These are phyloP conservation scores for Kernera saxatilis DNA, from an alignment of 345 rosid species.

Conservation along the genomic window DNA sequence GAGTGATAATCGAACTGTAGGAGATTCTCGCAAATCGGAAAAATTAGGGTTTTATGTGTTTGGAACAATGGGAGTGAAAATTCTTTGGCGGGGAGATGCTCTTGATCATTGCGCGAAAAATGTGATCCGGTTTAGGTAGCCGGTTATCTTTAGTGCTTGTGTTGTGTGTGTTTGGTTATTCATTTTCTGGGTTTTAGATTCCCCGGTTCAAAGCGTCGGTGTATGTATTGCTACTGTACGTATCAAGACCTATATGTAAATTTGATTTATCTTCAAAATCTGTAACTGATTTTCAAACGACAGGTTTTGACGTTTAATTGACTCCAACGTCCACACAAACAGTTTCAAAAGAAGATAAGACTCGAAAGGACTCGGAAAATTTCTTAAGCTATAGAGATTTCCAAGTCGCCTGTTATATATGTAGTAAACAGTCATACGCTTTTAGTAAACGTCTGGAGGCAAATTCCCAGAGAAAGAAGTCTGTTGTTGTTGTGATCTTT, in stretches of 20 bases:
- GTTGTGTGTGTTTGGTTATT: background rate
- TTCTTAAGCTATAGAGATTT: background rate
- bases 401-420: background rate
- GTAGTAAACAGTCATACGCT: background rate
- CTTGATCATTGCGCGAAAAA: background rate
- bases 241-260: too few species aligned
- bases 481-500: slow-evolving; percentile 37
- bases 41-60: slow-evolving; percentile 13
- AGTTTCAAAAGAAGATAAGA: background rate
- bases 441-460: slow-evolving; percentile 22
- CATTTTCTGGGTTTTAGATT: background rate
- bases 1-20: background rate
- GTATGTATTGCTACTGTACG: too few species aligned
- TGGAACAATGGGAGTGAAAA: background rate
- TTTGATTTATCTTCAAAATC: too few species aligned
- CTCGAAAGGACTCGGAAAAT: background rate
- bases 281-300: too few species aligned
- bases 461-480: slow-evolving; percentile 30
- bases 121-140: background rate
- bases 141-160: background rate
- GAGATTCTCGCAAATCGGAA: background rate
- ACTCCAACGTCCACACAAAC: background rate
- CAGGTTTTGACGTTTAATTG: background rate
- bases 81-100: slow-evolving; percentile 9
- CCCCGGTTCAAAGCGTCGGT: background rate